These are phyloP conservation scores for Secale cereale DNA, from an alignment of 176 grass and related monocot genomes.

Conservation along the genomic window DNA sequence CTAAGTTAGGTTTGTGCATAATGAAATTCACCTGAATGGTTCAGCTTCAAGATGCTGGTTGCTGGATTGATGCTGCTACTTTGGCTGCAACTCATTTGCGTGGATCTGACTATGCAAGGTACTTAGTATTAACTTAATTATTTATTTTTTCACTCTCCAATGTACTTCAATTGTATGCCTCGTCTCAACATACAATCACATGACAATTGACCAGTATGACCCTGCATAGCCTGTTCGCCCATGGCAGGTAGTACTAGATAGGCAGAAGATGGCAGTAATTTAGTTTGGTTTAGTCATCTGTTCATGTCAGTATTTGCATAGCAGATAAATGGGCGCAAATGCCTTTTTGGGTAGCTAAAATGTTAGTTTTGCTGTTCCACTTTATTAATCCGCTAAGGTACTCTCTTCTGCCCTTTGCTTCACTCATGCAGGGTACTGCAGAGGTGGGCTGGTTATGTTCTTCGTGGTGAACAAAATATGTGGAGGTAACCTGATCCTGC, in stretches of 20 bases:
- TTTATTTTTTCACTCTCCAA: not conserved
- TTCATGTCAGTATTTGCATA: not conserved
- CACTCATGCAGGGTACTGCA: conserved; percentile 69
- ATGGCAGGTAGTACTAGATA: not conserved
- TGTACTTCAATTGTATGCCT: conserved; percentile 17
- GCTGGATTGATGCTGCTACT: conserved; percentile 94
- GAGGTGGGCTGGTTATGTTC: conserved; percentile 91
- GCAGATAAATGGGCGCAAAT: not conserved
- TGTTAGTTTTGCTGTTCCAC: not conserved
- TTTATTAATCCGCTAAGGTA: not conserved
- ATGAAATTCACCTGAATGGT: conserved; percentile 22
- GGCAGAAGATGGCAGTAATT: not conserved
- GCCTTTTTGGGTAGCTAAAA: not conserved
- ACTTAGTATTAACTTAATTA: not conserved
- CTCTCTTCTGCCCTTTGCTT: not conserved
- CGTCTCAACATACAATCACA: not conserved
- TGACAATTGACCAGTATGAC: not conserved
- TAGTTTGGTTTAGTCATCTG: conserved; percentile 19
- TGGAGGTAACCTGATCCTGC: conserved; percentile 68
- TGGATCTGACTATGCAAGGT: conserved; percentile 99
- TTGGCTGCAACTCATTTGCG: conserved; percentile 93
- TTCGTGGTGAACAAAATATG: conserved; percentile 86
- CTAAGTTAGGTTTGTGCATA: conserved; percentile 10
- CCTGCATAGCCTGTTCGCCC: not conserved
- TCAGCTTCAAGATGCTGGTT: conserved; percentile 99